Evolutionary conservation across 2,329 filamentous ascomycete species (phyloP), one percentile per base, ranked within the genome.

Genomic region (Camptophora hylomeconis): DNA sequence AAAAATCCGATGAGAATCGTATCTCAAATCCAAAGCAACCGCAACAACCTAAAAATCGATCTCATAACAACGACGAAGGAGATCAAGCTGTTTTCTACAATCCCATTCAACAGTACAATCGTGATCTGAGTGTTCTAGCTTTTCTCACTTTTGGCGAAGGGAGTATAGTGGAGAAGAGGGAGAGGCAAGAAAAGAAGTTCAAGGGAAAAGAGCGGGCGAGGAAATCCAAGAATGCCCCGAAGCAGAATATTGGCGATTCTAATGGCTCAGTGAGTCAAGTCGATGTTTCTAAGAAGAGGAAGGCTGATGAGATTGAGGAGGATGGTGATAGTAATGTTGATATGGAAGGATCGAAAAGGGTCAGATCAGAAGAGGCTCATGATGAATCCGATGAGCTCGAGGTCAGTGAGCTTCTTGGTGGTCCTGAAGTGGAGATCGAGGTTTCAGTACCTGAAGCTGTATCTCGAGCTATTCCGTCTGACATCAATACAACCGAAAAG

Each of bases 21-120:
- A 49, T 42, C 20, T 9, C 17, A 8, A 24, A 16, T 9, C n/a
- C n/a, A n/a, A 50, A 57, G 35, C 42, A 53, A 16, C 53, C 53
- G 32, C 17, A 24, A 9, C 22, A 26, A n/a, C 29, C 29, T 15
- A 31, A 24, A 13, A n/a, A n/a, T n/a, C n/a, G n/a, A n/a, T n/a
- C n/a, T n/a, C 49, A 63, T 32, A 68, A 72, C 45, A 60, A 67
- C 35, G 68, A 75, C 28, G 65, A 72, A 43, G 64, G 73, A 20
- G 69, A 75, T 43, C 79, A 87, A 45, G 63, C 65, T 18, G 92
- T 98, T 32, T 98, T 98, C 50, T 98, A 98, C 67, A 98, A 98
- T 46, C 87, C 89, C 0, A 94, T 98, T 31, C 89, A 98, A 52
- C 89, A 98, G 51, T 98, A 95, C 65, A 98, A 98, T 56, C 79